Evolutionary conservation across 345 rosid species (phyloP).

Genomic region (Aurinia saxatilis): DNA sequence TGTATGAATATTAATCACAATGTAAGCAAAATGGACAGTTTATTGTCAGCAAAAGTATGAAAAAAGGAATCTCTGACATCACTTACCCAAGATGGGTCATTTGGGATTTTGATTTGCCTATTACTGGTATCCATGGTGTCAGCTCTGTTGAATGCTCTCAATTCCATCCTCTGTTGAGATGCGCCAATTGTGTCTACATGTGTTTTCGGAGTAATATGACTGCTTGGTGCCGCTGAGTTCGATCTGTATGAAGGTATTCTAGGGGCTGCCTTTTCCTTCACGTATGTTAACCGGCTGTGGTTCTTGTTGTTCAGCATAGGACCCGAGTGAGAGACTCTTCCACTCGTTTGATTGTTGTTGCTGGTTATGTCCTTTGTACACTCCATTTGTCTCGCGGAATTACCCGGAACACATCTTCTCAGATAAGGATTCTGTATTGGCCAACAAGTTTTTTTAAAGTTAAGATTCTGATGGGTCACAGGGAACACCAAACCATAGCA

Average conservation of each 20-base stretch:
- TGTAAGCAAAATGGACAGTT: neutral
- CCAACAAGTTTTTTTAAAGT: constrained; percentile 15
- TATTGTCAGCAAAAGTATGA: neutral
- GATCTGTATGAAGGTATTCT: constrained; percentile 12
- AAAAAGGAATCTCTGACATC: neutral
- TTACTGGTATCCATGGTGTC: constrained; percentile 27
- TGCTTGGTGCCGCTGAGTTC: constrained; percentile 13
- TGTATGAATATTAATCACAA: constrained; percentile 9
- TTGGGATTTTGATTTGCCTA: constrained; percentile 24
- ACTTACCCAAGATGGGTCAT: constrained; percentile 29
- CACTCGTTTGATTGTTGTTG: constrained; percentile 3
- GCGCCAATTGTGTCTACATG: neutral
- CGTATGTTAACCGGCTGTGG: constrained; percentile 10
- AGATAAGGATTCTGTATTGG: constrained; percentile 29
- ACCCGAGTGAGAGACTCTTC: constrained; percentile 25
- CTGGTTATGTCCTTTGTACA: constrained; percentile 11
- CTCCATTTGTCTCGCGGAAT: constrained; percentile 25
- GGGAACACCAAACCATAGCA: constrained; percentile 26
- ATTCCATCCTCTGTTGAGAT: constrained; percentile 10
- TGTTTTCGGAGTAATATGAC: neutral
- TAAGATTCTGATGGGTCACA: constrained; percentile 9
- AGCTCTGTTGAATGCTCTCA: constrained; percentile 24
- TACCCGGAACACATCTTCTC: constrained; percentile 17
- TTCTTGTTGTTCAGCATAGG: constrained; percentile 26
- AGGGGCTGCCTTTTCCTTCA: constrained; percentile 15